phyloP scores from a whole-genome alignment of 2,329 filamentous ascomycete genomes.

The Aphanoascus verrucosus region DNA sequence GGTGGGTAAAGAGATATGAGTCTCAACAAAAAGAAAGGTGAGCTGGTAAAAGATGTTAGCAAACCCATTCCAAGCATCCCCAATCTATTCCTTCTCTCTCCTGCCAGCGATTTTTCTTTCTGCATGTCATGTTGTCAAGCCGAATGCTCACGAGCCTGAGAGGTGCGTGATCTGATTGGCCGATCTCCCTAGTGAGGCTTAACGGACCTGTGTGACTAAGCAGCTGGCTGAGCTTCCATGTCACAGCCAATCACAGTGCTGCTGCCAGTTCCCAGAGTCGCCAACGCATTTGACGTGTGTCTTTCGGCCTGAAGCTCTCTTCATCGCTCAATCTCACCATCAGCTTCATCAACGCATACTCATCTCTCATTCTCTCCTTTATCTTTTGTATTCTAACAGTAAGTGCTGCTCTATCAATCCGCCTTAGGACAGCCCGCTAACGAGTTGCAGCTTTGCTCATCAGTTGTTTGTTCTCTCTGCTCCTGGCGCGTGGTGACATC shows the following conservation, averaged over 20 bases:
- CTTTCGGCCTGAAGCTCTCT: slow-evolving; percentile 2
- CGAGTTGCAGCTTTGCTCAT: not conserved
- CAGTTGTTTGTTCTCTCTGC: not conserved
- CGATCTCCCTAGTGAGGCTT: not conserved
- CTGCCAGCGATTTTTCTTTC: too few species aligned
- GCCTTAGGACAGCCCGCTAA: not conserved
- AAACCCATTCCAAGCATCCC: not conserved
- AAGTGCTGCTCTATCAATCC: not conserved
- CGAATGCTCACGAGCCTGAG: too few species aligned
- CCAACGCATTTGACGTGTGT: slow-evolving; percentile 9
- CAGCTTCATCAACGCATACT: not conserved
- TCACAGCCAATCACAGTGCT: not conserved
- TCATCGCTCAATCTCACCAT: not conserved
- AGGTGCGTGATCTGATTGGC: slow-evolving; percentile 7
- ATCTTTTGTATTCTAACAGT: slow-evolving; percentile 7
- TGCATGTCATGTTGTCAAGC: too few species aligned
- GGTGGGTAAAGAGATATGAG: too few species aligned
- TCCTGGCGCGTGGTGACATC: not conserved
- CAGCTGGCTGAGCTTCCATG: not conserved
- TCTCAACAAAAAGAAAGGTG: not conserved
- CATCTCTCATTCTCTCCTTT: slow-evolving; percentile 1
- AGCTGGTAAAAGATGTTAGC: not conserved
- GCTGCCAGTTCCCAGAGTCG: not conserved
- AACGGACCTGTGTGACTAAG: slow-evolving; percentile 7
- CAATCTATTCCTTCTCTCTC: too few species aligned